Conservation (phyloP, 2,329 filamentous ascomycete genomes). For the Cladosporium sp. region DNA sequence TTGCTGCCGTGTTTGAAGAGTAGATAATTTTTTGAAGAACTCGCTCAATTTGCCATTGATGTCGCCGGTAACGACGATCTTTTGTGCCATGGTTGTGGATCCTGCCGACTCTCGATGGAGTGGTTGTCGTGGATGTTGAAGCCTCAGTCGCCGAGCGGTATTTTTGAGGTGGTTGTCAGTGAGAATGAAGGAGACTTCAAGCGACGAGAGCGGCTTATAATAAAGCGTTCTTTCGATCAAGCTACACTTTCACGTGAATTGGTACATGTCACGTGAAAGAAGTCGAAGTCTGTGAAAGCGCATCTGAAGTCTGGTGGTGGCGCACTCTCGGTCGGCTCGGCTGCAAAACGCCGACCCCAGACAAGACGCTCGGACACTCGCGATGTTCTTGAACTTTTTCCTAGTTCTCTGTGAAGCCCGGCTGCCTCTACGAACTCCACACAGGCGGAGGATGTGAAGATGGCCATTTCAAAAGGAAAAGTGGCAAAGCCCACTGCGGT, state of each 20-base stretch:
- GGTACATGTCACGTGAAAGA: background rate
- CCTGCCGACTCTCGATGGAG: background rate
- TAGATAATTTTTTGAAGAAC: conserved; percentile 76
- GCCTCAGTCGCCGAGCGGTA: background rate
- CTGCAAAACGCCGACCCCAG: conserved; percentile 9
- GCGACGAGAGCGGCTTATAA: background rate
- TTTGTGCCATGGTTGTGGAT: conserved; percentile 22
- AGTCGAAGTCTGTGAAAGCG: conserved; percentile 2
- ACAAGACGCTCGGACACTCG: background rate
- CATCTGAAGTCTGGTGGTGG: background rate
- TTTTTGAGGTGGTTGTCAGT: background rate
- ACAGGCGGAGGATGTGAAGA: conserved; percentile 32
- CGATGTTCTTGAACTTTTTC: conserved; percentile 14
- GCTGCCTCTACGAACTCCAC: background rate
- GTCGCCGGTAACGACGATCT: conserved; percentile 71
- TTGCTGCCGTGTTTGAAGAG: conserved; percentile 80
- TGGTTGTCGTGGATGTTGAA: background rate
- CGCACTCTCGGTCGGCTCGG: background rate
- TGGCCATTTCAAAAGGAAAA: conserved; percentile 47
- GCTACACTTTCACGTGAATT: background rate
- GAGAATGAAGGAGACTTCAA: background rate
- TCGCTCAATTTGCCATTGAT: conserved; percentile 75
- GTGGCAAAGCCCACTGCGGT: conserved; percentile 34
- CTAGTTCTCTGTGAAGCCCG: background rate
- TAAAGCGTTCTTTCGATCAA: background rate